A percentile compares a stretch with the other conserved stretches of the same genome.
Conservation (phyloP, 2,329 filamentous ascomycete genomes). For the Westerdykella aurantiaca region DNA sequence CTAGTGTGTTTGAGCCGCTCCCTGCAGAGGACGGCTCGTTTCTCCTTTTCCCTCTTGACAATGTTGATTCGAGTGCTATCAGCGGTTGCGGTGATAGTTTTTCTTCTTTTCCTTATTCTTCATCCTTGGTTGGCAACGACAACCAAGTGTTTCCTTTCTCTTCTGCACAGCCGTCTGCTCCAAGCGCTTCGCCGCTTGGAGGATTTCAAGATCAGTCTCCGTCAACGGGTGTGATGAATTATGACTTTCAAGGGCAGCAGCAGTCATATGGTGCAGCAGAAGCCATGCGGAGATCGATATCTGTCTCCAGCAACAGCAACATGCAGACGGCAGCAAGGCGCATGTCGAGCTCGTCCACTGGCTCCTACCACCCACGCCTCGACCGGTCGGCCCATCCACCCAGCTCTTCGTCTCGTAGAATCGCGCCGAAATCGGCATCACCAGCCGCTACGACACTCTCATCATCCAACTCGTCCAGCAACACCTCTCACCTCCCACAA, state of each 20-base stretch:
- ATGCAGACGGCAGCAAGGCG: constrained; percentile 42
- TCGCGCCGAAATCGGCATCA: constrained; percentile 42
- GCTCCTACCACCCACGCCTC: constrained; percentile 45
- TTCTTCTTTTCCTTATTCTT: constrained; percentile 27
- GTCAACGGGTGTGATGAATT: constrained; percentile 3
- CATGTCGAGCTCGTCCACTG: constrained; percentile 26
- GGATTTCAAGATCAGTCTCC: neutral
- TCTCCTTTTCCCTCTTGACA: constrained; percentile 29
- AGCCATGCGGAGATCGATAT: constrained; percentile 49
- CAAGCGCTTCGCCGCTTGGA: constrained; percentile 31
- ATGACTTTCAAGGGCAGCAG: constrained; percentile 12
- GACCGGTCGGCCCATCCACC: constrained; percentile 46
- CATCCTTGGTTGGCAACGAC: constrained; percentile 28
- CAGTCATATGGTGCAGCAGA: constrained; percentile 34
- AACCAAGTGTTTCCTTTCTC: constrained; percentile 33
- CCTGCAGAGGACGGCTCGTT: constrained; percentile 30
- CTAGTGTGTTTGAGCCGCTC: constrained; percentile 31
- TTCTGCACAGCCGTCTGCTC: constrained; percentile 20
- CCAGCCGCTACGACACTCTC: constrained; percentile 23
- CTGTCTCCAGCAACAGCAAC: constrained; percentile 27
- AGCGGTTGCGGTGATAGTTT: constrained; percentile 26
- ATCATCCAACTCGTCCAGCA: constrained; percentile 23
- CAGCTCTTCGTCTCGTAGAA: constrained; percentile 41
- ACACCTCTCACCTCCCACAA: neutral
- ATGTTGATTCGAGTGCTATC: constrained; percentile 32